These are phyloP conservation scores for Takakia lepidozioides DNA, from an alignment of 225 moss, liverwort and hornwort genomes.

Conservation along the genomic window DNA sequence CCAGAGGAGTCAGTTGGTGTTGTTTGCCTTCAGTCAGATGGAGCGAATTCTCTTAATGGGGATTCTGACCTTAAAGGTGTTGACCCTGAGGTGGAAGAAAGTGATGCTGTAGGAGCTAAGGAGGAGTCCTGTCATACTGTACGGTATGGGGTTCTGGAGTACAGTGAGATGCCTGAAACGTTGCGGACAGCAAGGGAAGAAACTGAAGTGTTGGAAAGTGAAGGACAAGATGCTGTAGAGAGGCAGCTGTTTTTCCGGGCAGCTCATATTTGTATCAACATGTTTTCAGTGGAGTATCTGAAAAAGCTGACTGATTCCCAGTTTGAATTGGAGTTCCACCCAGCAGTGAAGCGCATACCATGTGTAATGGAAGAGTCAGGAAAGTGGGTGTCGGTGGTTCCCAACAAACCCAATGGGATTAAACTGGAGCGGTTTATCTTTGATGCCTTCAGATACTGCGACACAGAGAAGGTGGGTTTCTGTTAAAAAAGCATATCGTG, in stretches of 20 bases:
- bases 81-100: neutral
- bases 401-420: conserved; percentile 57
- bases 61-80: too few species aligned
- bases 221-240: too few species aligned
- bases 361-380: conserved; percentile 33
- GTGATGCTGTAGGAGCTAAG: neutral
- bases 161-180: conserved; percentile 69
- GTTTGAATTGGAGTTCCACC: conserved; percentile 58
- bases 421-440: conserved; percentile 86
- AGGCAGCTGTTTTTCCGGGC: conserved; percentile 62
- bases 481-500: too few species aligned
- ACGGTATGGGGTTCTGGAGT: conserved; percentile 65
- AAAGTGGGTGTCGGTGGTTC: conserved; percentile 28
- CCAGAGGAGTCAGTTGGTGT: conserved; percentile 82
- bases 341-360: conserved; percentile 65
- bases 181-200: conserved; percentile 44
- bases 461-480: conserved; percentile 50
- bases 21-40: conserved; percentile 31
- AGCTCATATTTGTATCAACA: conserved; percentile 85
- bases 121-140: neutral
- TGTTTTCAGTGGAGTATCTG: conserved; percentile 68
- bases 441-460: conserved; percentile 53
- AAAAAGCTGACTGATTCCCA: conserved; percentile 27
- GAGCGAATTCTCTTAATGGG: neutral
- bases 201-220: too few species aligned